A percentile compares a stretch with the other conserved stretches of the same genome.
phyloP scores from a whole-genome alignment of 345 rosid species.

The Trapa incisa region DNA sequence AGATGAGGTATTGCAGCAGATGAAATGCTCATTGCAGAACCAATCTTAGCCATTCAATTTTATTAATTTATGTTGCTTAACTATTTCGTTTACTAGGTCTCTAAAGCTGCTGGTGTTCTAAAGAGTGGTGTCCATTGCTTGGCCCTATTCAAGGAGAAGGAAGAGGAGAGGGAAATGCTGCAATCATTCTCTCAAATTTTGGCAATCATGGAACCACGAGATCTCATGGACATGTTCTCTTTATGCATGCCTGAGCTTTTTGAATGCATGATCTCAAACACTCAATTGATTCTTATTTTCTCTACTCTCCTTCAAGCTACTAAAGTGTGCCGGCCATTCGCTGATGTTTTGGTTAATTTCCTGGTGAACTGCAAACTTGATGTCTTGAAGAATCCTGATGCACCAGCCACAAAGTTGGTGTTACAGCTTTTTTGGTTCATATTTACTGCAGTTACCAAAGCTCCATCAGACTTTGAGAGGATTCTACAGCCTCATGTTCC shows the following conservation, averaged over 20 bases:
- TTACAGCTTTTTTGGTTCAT: conserved; percentile 87
- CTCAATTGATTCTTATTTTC: conserved; percentile 82
- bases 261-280: conserved; percentile 87
- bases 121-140: conserved; percentile 97
- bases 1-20: conserved; percentile 63
- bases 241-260: conserved; percentile 97
- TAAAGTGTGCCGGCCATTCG: conserved; percentile 81
- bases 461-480: conserved; percentile 90
- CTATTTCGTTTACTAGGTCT: conserved; percentile 37
- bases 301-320: conserved; percentile 71
- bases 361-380: conserved; percentile 87
- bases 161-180: conserved; percentile 93
- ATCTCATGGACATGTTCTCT: conserved; percentile 98
- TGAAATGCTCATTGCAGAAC: neutral
- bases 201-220: conserved; percentile 94
- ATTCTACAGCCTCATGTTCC: conserved; percentile 95
- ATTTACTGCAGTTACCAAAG: conserved; percentile 84
- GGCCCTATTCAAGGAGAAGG: conserved; percentile 96
- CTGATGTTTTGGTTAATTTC: conserved; percentile 84
- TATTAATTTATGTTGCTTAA: conserved; percentile 14
- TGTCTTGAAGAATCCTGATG: conserved; percentile 74
- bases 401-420: conserved; percentile 74
- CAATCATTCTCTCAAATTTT: conserved; percentile 80
- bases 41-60: conserved; percentile 8
- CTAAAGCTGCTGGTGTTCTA: conserved; percentile 95